A percentile compares a stretch with the other conserved stretches of the same genome.
Conservation (phyloP, 2,329 filamentous ascomycete genomes). For the Trichoderma aggressivum region DNA sequence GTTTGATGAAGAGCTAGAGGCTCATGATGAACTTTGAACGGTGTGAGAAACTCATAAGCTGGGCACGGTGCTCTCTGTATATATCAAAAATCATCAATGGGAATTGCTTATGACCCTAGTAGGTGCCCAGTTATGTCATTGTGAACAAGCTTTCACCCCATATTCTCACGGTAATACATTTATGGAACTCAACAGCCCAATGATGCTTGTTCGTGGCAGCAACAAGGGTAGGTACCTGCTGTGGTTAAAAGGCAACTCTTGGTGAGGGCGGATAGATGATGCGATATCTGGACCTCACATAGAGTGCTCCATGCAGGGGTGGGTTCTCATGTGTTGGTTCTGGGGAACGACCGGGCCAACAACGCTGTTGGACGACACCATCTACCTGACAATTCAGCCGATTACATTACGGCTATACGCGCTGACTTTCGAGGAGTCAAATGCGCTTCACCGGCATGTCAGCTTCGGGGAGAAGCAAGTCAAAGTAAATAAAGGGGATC, state of each 20-base stretch:
- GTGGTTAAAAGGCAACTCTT: neutral
- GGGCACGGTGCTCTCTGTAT: neutral
- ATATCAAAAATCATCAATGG: neutral
- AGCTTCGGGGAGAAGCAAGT: neutral
- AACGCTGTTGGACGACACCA: neutral
- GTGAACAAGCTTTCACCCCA: neutral
- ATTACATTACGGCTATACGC: neutral
- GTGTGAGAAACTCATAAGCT: neutral
- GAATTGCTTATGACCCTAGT: neutral
- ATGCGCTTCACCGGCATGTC: neutral
- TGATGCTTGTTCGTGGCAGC: neutral
- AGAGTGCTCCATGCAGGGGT: neutral
- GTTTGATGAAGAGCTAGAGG: neutral
- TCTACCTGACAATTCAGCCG: neutral
- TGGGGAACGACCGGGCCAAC: neutral
- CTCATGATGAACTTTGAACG: constrained; percentile 18
- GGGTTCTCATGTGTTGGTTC: neutral
- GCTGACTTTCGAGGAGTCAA: neutral
- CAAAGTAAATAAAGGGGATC: neutral
- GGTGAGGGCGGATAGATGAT: neutral
- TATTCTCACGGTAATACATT: neutral
- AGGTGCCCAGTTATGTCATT: neutral
- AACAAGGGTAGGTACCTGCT: neutral
- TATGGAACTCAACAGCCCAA: neutral
- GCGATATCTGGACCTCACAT: neutral